A percentile compares a stretch with the other conserved stretches of the same genome.
These are phyloP conservation scores for Trapa bicornis DNA, from an alignment of 345 rosid genomes.

Conservation along the genomic window DNA sequence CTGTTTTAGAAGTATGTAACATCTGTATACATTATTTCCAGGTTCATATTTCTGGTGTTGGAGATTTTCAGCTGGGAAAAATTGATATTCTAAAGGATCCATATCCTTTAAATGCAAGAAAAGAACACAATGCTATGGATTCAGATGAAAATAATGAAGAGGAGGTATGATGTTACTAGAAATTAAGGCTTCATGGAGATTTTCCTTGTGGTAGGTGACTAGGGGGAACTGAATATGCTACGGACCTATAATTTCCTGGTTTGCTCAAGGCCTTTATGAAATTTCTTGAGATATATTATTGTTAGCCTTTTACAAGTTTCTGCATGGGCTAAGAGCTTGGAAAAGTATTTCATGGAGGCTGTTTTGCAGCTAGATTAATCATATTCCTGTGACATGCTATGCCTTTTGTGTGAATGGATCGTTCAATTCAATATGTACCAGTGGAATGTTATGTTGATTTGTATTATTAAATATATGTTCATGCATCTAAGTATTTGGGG, in stretches of 20 bases:
- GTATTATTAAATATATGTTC: neutral
- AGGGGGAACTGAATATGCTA: neutral
- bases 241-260: neutral
- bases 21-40: conserved; percentile 14
- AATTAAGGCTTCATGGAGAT: no score
- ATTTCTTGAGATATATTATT: neutral
- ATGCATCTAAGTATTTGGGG: neutral
- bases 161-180: conserved; percentile 33
- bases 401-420: neutral
- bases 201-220: neutral
- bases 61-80: conserved; percentile 75
- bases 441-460: neutral
- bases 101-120: conserved; percentile 51
- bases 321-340: neutral
- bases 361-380: neutral
- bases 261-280: neutral
- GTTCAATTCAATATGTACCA: neutral
- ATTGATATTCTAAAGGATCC: conserved; percentile 77
- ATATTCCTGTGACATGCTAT: neutral
- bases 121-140: conserved; percentile 57
- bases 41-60: conserved; percentile 86
- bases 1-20: neutral
- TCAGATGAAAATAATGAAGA: conserved; percentile 36
- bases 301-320: neutral
- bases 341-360: neutral